These are phyloP conservation scores for Mycena capillaripes DNA, from an alignment of 768 basidiomycete species.

Conservation along the genomic window DNA sequence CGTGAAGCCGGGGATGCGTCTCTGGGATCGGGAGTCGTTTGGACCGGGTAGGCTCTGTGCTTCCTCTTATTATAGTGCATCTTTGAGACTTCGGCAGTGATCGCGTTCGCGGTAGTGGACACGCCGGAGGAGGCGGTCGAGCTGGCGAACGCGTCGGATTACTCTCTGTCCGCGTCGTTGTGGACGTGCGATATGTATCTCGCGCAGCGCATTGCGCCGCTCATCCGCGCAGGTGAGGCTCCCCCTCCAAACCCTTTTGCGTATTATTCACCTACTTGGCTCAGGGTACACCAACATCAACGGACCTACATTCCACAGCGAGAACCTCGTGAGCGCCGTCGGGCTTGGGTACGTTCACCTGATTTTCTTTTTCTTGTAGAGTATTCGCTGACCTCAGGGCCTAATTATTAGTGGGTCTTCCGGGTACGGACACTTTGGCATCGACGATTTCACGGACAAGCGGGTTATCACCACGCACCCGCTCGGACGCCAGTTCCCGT, in stretches of 20 bases:
- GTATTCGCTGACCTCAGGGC: constrained; percentile 57
- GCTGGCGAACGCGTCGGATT: constrained; percentile 67
- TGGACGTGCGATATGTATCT: constrained; percentile 64
- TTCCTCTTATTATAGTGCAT: neutral
- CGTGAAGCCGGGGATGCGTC: constrained; percentile 63
- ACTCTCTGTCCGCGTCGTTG: constrained; percentile 64
- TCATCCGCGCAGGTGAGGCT: constrained; percentile 61
- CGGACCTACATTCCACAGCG: constrained; percentile 48
- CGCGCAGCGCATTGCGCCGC: constrained; percentile 60
- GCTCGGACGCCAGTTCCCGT: constrained; percentile 36
- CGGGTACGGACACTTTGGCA: constrained; percentile 69
- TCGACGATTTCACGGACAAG: constrained; percentile 62
- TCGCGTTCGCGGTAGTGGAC: constrained; percentile 60
- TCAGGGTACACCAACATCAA: constrained; percentile 70
- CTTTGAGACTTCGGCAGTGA: constrained; percentile 45
- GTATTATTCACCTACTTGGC: neutral
- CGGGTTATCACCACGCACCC: constrained; percentile 60
- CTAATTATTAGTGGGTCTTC: constrained; percentile 47
- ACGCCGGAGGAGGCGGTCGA: constrained; percentile 68
- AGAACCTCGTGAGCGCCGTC: constrained; percentile 20
- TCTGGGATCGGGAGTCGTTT: constrained; percentile 75
- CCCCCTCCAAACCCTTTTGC: neutral
- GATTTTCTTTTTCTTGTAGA: neutral
- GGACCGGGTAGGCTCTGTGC: constrained; percentile 60
- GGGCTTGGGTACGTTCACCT: constrained; percentile 24